These are phyloP conservation scores for Stropharia rugosoannulata DNA, from an alignment of 768 basidiomycete species.

Conservation along the genomic window DNA sequence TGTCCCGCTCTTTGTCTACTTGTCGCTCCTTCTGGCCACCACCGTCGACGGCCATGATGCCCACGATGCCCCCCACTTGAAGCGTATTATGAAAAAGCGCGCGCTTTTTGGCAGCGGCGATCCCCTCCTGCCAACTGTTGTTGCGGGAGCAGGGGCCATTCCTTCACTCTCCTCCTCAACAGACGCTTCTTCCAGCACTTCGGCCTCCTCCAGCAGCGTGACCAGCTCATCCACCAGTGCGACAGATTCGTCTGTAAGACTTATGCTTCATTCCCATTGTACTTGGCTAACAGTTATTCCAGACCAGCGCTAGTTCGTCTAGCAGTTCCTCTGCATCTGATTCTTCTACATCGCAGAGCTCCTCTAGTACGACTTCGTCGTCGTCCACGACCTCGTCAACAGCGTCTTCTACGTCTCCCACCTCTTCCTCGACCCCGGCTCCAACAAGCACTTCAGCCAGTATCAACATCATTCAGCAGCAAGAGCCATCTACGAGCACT, in stretches of 20 bases:
- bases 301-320: neutral
- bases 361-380: neutral
- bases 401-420: neutral
- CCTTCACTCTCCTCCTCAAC: constrained; percentile 10
- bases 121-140: constrained; percentile 16
- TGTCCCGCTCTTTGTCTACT: constrained; percentile 63
- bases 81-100: constrained; percentile 73
- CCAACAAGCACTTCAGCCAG: neutral
- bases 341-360: constrained; percentile 8
- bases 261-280: neutral
- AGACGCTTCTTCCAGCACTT: neutral
- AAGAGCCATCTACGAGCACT: neutral
- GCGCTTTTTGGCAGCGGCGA: constrained; percentile 26
- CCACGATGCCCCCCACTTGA: constrained; percentile 41
- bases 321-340: neutral
- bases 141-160: constrained; percentile 34
- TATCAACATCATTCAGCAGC: neutral
- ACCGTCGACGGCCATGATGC: constrained; percentile 38
- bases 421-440: neutral
- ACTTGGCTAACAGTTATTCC: neutral
- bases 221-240: constrained; percentile 8
- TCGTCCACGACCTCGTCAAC: neutral
- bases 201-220: constrained; percentile 8
- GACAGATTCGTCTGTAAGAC: neutral
- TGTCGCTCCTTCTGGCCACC: constrained; percentile 53